A percentile compares a stretch with the other conserved stretches of the same genome.
These are phyloP conservation scores for Pichia exigua DNA, from an alignment of 805 yeast genomes.

Conservation along the genomic window DNA sequence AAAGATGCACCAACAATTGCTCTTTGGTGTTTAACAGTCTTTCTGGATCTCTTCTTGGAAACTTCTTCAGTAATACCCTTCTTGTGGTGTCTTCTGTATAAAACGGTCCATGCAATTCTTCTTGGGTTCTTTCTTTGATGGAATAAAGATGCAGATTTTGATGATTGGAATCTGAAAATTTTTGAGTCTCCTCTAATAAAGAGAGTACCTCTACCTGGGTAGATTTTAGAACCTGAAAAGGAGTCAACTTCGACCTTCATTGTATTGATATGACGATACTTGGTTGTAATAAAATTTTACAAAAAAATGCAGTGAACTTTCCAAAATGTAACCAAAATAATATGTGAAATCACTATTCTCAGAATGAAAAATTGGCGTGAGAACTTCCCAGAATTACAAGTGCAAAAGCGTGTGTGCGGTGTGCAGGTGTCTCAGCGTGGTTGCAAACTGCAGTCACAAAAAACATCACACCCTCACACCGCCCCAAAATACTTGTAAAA, in stretches of 20 bases:
- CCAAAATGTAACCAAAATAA: neutral
- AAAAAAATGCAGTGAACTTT: neutral
- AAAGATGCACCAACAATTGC: constrained; percentile 99
- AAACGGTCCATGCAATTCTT: constrained; percentile 99
- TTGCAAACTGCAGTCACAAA: neutral
- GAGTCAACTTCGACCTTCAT: constrained; percentile 99
- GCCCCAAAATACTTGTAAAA: neutral
- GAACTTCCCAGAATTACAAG: neutral
- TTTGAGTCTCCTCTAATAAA: constrained; percentile 99
- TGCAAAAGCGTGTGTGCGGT: neutral
- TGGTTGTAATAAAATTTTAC: neutral
- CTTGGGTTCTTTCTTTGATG: constrained; percentile 99
- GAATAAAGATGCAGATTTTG: constrained; percentile 97
- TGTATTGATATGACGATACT: constrained; percentile 14
- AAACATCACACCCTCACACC: neutral
- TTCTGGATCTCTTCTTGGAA: constrained; percentile 94
- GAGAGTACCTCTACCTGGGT: constrained; percentile 99
- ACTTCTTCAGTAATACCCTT: constrained; percentile 99
- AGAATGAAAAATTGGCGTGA: neutral
- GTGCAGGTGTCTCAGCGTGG: neutral
- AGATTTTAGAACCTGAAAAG: constrained; percentile 98
- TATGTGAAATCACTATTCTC: neutral
- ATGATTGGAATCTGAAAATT: constrained; percentile 98
- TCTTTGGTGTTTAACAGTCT: constrained; percentile 97
- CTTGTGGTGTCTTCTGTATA: constrained; percentile 99